Base-by-base conservation (phyloP, 352 stramenopile species). In the Globisporangium rhizosaccharum region DNA sequence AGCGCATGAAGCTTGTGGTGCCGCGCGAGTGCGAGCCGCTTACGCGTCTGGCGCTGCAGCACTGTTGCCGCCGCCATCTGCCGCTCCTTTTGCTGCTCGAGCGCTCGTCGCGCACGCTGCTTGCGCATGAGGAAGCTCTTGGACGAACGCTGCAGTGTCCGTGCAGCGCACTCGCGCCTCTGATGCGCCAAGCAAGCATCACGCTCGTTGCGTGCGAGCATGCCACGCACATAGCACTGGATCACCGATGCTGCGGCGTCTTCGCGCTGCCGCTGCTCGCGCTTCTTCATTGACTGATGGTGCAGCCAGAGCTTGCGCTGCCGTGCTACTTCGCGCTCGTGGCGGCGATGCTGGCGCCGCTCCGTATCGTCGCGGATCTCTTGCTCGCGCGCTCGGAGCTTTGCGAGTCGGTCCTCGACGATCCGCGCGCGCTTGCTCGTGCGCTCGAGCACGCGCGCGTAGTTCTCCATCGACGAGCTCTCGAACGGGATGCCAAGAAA, bases 401-500 rank as follows among this genome's bases (percentile, higher is more conserved):
- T 82, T 17, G 73, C 61, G 30, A 90, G 58, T 15, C 79, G 76
- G 20, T 84, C 71, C 20, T 77, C 55, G 8, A 84, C 44, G 37
- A 88, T 62, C 33, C 66, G 60, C 12, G 73, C 61, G 15, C 78
- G 63, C 48, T 76, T 68, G 30, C 72, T 67, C 8, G 76, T 85
- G 8, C 83, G 73, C 57, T 88, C 73, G 8, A 87, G 53, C 14
- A 90, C 70, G 5, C 83, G 81, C 50, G 67, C 59, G 51, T 89
- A 77, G 57, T 90, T 93, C 48, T 89, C 78, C 49, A 93, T 70
- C 23, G 78, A 88, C 30, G 78, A 61, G 63, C 82, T 79, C 53
- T 93, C 77, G 56, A 67, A 93, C 60, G 68, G 77, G 30, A 81
- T 45, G 37, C 76, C 81, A 14, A 82, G 77, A 56, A 93, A 93